Evolutionary conservation across 2,329 filamentous ascomycete genomes (phyloP), one percentile per base, ranked within the genome.

Genomic region (Botrytis cinerea): DNA sequence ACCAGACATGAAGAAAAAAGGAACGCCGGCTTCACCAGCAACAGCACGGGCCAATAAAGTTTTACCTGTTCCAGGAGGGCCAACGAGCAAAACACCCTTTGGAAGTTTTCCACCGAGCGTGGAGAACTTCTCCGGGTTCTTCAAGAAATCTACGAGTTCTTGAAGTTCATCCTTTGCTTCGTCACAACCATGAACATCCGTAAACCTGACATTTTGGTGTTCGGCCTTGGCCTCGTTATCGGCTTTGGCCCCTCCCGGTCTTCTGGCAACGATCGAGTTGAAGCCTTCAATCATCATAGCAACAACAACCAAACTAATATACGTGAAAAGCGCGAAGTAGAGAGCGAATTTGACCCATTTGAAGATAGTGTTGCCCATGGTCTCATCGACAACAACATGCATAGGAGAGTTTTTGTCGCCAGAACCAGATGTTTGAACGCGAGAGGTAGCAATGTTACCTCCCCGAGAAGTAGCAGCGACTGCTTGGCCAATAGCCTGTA

Each of bases 1-100:
- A 69, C 96, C 96, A 80, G 96, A 99, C 95, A 99, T 98, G 87
- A 98, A 99, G 87, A 98, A 99, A 87, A 99, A 99, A 1, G 96
- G 96, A 28, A 99, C 96, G 73, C 95, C 96, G 71, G 96, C 95
- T 85, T 99, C 96, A 70, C 96, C 96, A 66, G 96, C 96, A 75
- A 99, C 96, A 72, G 96, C 97, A 80, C 96, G 92, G 76, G 96
- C 96, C 75, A 99, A 89, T 59, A 99, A 89, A 20, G 96, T 99
- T 85, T 99, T 99, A 84, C 96, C 96, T 75, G 96, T 99, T 85
- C 96, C 96, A 70, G 96, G 96, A 80, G 96, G 96, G 0, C 96
- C 96, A 80, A 97, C 94, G 38, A 99, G 89, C 69, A 99, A 88
- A 74, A 99, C 94, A 86, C 96, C 96, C 84, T 98, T 99, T 72